These are phyloP conservation scores for Cytospora piceicola DNA, from an alignment of 2,329 filamentous ascomycete species.

Conservation along the genomic window DNA sequence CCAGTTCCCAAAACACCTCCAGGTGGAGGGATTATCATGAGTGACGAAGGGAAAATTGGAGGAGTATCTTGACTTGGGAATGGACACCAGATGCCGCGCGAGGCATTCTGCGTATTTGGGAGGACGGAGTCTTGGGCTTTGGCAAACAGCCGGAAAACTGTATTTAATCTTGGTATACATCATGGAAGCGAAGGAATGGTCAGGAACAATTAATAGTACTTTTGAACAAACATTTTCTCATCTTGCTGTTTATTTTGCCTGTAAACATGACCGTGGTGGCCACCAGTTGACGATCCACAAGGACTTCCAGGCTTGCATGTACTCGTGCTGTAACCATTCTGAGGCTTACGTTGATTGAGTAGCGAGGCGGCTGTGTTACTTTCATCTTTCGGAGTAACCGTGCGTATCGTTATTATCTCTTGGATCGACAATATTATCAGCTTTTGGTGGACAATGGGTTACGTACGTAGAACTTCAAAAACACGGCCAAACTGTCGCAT, in stretches of 20 bases:
- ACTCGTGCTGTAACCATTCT: too few species aligned
- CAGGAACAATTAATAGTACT: neutral
- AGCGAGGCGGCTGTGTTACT: too few species aligned
- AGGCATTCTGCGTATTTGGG: neutral
- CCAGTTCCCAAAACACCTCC: neutral
- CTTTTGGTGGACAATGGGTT: too few species aligned
- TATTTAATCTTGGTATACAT: neutral
- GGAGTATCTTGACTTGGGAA: neutral
- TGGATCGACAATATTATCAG: too few species aligned
- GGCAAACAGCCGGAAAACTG: neutral
- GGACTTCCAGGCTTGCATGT: too few species aligned
- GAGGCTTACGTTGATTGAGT: too few species aligned
- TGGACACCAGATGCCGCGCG: neutral
- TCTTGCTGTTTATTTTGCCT: neutral
- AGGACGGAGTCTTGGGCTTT: neutral
- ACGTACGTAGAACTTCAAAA: too few species aligned
- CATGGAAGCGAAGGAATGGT: neutral
- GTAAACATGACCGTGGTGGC: neutral
- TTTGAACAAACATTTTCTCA: neutral
- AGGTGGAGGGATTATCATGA: neutral
- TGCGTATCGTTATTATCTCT: too few species aligned
- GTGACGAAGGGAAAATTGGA: neutral
- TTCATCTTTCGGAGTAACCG: too few species aligned
- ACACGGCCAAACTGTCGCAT: too few species aligned
- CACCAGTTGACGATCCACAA: neutral